Conservation (phyloP, 345 rosid species). For the Boechera divaricarpa region DNA sequence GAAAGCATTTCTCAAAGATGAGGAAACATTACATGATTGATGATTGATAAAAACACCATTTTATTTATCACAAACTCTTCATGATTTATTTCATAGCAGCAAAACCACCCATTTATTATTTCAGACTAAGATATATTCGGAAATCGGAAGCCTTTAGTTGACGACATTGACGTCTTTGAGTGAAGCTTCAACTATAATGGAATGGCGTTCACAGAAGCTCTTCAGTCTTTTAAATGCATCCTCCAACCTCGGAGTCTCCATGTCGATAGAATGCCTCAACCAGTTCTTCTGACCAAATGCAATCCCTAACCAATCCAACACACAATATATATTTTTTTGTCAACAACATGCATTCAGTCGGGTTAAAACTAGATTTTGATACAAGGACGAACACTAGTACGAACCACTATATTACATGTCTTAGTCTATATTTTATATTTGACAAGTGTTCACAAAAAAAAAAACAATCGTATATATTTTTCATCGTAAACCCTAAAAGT, state of each 20-base stretch:
- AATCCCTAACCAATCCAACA: slow-evolving; percentile 49
- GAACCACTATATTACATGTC: not conserved
- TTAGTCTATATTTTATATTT: not conserved
- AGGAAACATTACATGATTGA: not conserved
- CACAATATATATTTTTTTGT: not conserved
- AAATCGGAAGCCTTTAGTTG: slow-evolving; percentile 9
- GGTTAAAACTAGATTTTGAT: not conserved
- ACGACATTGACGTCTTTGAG: slow-evolving; percentile 1
- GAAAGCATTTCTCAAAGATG: not conserved
- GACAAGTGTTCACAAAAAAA: not conserved
- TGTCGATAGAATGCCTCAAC: slow-evolving; percentile 41
- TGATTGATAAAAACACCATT: not conserved
- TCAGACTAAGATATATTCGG: not conserved
- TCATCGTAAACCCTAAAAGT: not conserved
- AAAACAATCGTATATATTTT: too few species aligned
- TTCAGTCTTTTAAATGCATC: slow-evolving; percentile 41
- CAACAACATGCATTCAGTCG: not conserved
- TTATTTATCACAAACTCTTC: not conserved
- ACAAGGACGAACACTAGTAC: not conserved
- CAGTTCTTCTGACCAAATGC: slow-evolving; percentile 51
- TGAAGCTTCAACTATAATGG: not conserved
- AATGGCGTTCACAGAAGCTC: slow-evolving; percentile 35
- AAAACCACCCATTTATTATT: not conserved
- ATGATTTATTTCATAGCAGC: not conserved
- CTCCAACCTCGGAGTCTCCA: slow-evolving; percentile 32